A percentile compares a stretch with the other conserved stretches of the same genome.
Conservation (phyloP, 1,284 basidiomycete species). For the Trametes sp. region DNA sequence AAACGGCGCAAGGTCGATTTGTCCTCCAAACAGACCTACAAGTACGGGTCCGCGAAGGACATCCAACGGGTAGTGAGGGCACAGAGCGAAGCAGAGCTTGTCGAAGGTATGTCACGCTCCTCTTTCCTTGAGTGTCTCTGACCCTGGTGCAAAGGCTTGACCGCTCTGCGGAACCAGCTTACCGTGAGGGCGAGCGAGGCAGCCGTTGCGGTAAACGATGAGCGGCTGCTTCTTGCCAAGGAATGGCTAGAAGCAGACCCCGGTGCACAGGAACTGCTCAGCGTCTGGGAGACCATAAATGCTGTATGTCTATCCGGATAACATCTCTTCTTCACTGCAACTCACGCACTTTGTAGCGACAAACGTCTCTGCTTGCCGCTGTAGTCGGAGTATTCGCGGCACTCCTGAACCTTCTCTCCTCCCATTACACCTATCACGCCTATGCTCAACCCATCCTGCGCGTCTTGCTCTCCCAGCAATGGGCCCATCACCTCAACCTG, state of each 20-base stretch:
- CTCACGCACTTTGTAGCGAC: slow-evolving; percentile 44
- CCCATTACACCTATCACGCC: slow-evolving; percentile 69
- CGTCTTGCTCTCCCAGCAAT: slow-evolving; percentile 59
- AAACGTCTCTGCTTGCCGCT: slow-evolving; percentile 52
- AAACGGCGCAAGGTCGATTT: slow-evolving; percentile 28
- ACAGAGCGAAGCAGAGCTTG: slow-evolving; percentile 37
- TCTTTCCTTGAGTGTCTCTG: not conserved
- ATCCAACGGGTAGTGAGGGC: slow-evolving; percentile 37
- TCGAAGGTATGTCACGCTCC: slow-evolving; percentile 35
- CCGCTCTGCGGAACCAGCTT: slow-evolving; percentile 59
- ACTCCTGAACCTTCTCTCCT: slow-evolving; percentile 64
- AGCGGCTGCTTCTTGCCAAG: slow-evolving; percentile 62
- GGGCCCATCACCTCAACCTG: slow-evolving; percentile 60
- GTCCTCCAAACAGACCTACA: slow-evolving; percentile 29
- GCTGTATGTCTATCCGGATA: slow-evolving; percentile 51
- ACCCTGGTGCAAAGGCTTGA: slow-evolving; percentile 37
- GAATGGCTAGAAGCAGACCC: slow-evolving; percentile 66
- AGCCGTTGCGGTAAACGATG: slow-evolving; percentile 59
- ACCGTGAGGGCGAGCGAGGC: slow-evolving; percentile 54
- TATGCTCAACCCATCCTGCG: slow-evolving; percentile 68
- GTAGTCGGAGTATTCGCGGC: slow-evolving; percentile 62
- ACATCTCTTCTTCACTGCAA: not conserved
- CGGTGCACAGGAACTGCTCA: slow-evolving; percentile 67
- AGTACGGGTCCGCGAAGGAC: slow-evolving; percentile 38
- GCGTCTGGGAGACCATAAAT: slow-evolving; percentile 61